Evolutionary conservation across 2,329 filamentous ascomycete species (phyloP), one percentile per base, ranked within the genome.

Genomic region (Ceratocystis huliohia): DNA sequence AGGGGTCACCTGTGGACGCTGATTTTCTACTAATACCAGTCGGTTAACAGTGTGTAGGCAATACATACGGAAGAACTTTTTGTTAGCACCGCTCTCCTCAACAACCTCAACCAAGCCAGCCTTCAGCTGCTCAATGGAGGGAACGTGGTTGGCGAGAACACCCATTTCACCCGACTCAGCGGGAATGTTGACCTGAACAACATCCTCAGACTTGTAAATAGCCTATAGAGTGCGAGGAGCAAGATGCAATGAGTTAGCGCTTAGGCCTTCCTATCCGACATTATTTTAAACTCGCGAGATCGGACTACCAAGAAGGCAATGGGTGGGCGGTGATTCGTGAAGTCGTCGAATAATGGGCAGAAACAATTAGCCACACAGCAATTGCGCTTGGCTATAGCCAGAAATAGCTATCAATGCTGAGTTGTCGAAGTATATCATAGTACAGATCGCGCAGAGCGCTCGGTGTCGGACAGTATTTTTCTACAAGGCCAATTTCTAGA

Each of bases 111-210:
- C 84, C 72, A 97, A 81, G 75, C 94, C 94, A 69, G 94, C 92
- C 85, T 95, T 96, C 79, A 99, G 84, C 84, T 99, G 94, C 84
- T 99, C 94, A 76, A 99, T 97, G 69, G 92, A 91, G 71, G 94
- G 92, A 74, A 99, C 94, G 85, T 99, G 94, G 84, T 94, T 95
- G 77, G 94, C 94, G 76, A 99, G 88, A 74, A 99, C 88, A 88
- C 94, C 94, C 94, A 99, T 99, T 74, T 97, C 94, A 77, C 94
- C 94, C 70, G 92, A 95, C 79, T 96, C 94, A 75, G 94, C 94
- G 77, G 94, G 88, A 75, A 99, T 88, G 85, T 99, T 99, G 83
- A 99, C 94, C 83, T 99, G 94, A 75, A 97, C 87, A 75, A 86
- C 83, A 75, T 84, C 82, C 74, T 85, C 80, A 72, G 80, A 86